phyloP scores from a whole-genome alignment of 78 protist genomes.

The Emiliania huxleyi region DNA sequence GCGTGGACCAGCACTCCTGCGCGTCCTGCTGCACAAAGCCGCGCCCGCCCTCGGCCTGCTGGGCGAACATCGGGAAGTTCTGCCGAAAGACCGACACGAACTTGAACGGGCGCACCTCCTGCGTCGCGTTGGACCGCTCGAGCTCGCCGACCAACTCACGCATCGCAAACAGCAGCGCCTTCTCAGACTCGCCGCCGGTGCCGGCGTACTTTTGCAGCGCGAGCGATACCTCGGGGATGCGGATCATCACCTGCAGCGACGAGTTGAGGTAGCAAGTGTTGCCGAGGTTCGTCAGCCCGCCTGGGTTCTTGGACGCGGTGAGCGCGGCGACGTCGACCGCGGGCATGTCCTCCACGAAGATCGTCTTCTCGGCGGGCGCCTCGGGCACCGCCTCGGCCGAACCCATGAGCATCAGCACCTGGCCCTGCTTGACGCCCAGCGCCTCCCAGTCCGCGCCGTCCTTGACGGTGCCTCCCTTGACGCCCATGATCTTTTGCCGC shows the following conservation, averaged over 20 bases:
- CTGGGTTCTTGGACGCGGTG: background rate
- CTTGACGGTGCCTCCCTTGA: slow-evolving; percentile 6
- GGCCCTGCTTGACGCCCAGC: slow-evolving; percentile 41
- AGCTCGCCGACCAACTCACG: background rate
- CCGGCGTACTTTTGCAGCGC: background rate
- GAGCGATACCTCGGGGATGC: background rate
- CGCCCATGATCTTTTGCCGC: slow-evolving; percentile 74
- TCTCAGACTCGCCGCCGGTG: background rate
- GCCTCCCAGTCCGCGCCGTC: slow-evolving; percentile 67
- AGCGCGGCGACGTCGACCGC: background rate
- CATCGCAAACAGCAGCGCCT: background rate
- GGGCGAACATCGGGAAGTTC: slow-evolving; percentile 68
- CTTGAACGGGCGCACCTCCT: background rate
- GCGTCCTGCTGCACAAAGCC: slow-evolving; percentile 47
- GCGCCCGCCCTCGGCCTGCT: slow-evolving; percentile 55
- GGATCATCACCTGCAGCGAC: background rate
- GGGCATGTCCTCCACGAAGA: slow-evolving; percentile 44
- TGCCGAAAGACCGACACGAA: slow-evolving; percentile 6
- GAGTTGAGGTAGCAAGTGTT: slow-evolving; percentile 39
- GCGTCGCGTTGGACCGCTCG: background rate
- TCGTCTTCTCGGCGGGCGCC: background rate
- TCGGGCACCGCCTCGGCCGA: slow-evolving; percentile 51
- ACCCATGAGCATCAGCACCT: slow-evolving; percentile 39
- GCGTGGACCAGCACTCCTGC: slow-evolving; percentile 44
- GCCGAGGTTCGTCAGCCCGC: background rate